Evolutionary conservation across 2,329 filamentous ascomycete species (phyloP), one percentile per base, ranked within the genome.

Genomic region (Aspergillus costaricaensis): DNA sequence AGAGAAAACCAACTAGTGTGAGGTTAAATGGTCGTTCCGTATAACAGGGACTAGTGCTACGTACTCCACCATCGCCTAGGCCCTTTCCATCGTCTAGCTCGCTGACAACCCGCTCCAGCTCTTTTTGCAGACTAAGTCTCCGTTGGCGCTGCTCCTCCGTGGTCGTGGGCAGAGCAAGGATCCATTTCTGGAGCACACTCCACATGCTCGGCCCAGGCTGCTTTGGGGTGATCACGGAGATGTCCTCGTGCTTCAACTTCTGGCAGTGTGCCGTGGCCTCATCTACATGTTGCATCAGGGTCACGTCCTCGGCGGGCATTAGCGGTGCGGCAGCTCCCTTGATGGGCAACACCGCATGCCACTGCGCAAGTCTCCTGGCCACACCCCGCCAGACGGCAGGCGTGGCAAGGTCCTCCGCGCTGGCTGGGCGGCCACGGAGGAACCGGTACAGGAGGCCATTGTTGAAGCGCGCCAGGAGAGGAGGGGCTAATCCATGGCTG

Each of bases 101-200:
- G 55, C 81, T 76, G 61, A 91, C 84, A 62, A 96, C 82, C 69
- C 84, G 84, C 65, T 86, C 83, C 60, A 96, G 80, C 79, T 98
- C 94, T 57, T 79, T 80, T 72, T 96, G 91, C 55, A 99, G 81
- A 62, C 78, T 79, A 27, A 84, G 81, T 72, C 91, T 88, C 65
- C 91, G 86, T 66, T 84, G 77, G 62, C 84, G 84, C 74, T 96
- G 86, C 58, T 85, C 82, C 36, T 88, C 85, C 5, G 89, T 95
- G 58, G 83, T 82, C 55, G 83, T 86, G 12, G 95, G 93, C 64
- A 99, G 82, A 41, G 91, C 94, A 67, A 89, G 81, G 59, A 97
- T 92, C 95, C 95, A 99, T 79, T 93, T 96, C 75, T 96, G 92
- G 85, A 97, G 90, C 36, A 96, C 92, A 6, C 91, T 92, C 95